These are phyloP conservation scores for Mollisia scopiformis DNA, from an alignment of 2,329 filamentous ascomycete species.

Conservation along the genomic window DNA sequence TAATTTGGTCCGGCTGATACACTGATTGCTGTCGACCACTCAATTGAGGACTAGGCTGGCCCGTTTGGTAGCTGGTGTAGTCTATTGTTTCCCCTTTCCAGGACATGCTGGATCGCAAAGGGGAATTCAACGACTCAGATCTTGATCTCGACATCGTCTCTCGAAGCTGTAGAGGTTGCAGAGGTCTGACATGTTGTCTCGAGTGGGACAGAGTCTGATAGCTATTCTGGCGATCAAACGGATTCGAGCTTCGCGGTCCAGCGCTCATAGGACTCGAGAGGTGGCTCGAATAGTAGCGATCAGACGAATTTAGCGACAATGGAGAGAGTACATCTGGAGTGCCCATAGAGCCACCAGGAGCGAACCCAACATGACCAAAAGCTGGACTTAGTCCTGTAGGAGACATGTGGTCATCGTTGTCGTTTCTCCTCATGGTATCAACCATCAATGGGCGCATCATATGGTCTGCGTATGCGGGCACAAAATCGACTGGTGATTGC, in stretches of 20 bases:
- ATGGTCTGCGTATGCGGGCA: slow-evolving; percentile 58
- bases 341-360: slow-evolving; percentile 52
- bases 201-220: slow-evolving; percentile 49
- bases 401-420: slow-evolving; percentile 68
- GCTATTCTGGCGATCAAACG: slow-evolving; percentile 53
- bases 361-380: slow-evolving; percentile 69
- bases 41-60: slow-evolving; percentile 49
- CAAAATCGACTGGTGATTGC: slow-evolving; percentile 38
- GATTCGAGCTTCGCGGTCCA: slow-evolving; percentile 53
- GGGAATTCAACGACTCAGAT: slow-evolving; percentile 61
- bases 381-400: slow-evolving; percentile 68
- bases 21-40: slow-evolving; percentile 50
- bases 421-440: slow-evolving; percentile 64
- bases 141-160: slow-evolving; percentile 60
- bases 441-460: slow-evolving; percentile 65
- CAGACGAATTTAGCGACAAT: slow-evolving; percentile 55
- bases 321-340: slow-evolving; percentile 60
- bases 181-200: slow-evolving; percentile 50
- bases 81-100: slow-evolving; percentile 65
- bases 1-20: slow-evolving; percentile 54
- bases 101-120: slow-evolving; percentile 61
- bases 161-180: slow-evolving; percentile 61
- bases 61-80: slow-evolving; percentile 53
- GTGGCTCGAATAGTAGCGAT: slow-evolving; percentile 56
- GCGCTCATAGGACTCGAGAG: slow-evolving; percentile 50